phyloP scores from a whole-genome alignment of 1,139 yeast species.

The Blastobotrys aristatus region DNA sequence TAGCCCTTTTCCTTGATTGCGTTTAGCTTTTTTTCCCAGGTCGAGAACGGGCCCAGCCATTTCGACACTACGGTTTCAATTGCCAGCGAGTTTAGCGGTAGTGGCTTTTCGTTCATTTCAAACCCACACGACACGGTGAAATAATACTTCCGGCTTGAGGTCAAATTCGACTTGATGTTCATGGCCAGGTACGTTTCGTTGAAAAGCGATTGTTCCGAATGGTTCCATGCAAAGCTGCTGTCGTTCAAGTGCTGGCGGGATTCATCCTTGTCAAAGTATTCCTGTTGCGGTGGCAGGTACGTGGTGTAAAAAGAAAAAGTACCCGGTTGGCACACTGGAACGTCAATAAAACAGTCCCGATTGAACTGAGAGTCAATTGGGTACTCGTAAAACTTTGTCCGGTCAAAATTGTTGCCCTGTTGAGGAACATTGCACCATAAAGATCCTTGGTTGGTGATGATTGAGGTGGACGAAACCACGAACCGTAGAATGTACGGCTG shows the following conservation, averaged over 20 bases:
- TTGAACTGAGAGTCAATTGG: conserved; percentile 41
- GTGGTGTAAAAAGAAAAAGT: conserved; percentile 52
- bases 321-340: conserved; percentile 71
- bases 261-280: conserved; percentile 18
- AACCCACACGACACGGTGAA: conserved; percentile 82
- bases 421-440: conserved; percentile 75
- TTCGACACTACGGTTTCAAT: conserved; percentile 85
- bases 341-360: conserved; percentile 52
- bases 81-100: conserved; percentile 76
- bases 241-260: conserved; percentile 8
- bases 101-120: conserved; percentile 47
- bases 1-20: conserved; percentile 70
- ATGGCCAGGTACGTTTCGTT: conserved; percentile 16
- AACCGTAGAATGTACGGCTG: conserved; percentile 51
- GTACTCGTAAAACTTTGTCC: conserved; percentile 50
- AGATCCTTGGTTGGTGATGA: conserved; percentile 62
- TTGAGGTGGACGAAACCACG: conserved; percentile 68
- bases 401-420: conserved; percentile 43
- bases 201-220: conserved; percentile 8
- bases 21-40: conserved; percentile 65
- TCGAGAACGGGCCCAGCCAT: conserved; percentile 67
- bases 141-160: conserved; percentile 52
- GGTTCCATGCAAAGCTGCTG: conserved; percentile 5
- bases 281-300: conserved; percentile 26
- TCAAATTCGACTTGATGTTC: conserved; percentile 10